These are phyloP conservation scores for Tuber melanosporum DNA, from an alignment of 495 filamentous ascomycete genomes.

Conservation along the genomic window DNA sequence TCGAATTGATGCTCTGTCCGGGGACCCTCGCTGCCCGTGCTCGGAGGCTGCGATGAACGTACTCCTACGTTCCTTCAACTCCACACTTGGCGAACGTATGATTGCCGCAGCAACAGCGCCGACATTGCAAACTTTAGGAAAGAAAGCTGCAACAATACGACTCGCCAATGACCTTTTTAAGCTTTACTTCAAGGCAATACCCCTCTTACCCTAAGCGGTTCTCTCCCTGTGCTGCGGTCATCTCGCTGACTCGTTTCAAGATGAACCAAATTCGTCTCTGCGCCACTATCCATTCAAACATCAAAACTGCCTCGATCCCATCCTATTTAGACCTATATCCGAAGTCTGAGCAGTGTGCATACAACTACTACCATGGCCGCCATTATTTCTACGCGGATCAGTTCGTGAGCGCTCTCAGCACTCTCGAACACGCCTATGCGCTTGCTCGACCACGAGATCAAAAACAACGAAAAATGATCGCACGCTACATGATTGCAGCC, in stretches of 20 bases:
- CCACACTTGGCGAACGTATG: conserved; percentile 76
- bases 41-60: conserved; percentile 50
- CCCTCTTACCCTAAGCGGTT: background rate
- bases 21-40: conserved; percentile 60
- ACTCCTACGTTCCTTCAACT: conserved; percentile 80
- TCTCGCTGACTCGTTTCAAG: conserved; percentile 37
- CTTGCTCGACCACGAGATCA: conserved; percentile 63
- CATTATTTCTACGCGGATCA: conserved; percentile 77
- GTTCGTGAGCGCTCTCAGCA: conserved; percentile 65
- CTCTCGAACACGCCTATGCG: conserved; percentile 69
- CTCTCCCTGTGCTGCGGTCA: conserved; percentile 18
- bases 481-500: conserved; percentile 74
- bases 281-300: conserved; percentile 82
- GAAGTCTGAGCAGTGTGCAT: conserved; percentile 81
- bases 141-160: conserved; percentile 77
- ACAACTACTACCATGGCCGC: conserved; percentile 88
- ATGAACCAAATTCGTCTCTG: conserved; percentile 60
- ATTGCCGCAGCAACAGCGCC: conserved; percentile 45
- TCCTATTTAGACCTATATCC: conserved; percentile 46
- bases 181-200: conserved; percentile 68
- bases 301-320: conserved; percentile 46
- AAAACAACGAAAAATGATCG: conserved; percentile 68
- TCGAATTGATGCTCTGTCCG: conserved; percentile 48
- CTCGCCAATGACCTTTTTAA: conserved; percentile 89
- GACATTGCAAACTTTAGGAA: conserved; percentile 61